Base-by-base conservation (phyloP, 148 eudicot species). In the Rhododendron williamsianum region DNA sequence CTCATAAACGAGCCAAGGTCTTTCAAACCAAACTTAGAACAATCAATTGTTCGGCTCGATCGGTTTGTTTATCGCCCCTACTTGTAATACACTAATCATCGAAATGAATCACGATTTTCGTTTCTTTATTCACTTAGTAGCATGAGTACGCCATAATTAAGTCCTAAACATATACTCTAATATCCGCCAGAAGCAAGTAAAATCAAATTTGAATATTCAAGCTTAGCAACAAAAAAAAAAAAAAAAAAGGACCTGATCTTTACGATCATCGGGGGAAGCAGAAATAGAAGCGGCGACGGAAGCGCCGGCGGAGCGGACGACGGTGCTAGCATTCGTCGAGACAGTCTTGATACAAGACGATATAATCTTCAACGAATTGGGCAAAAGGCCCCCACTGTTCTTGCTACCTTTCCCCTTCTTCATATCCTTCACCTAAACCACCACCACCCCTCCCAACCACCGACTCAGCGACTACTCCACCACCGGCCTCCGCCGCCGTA, bases 271-370 rank as follows among this genome's bases (percentile, higher is more conserved):
- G 72, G 83, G 35, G 76, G 87, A 49, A 78, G 81, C 41, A 21
- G 90, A 84, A 72, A 89, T 87, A 3, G 90, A 82, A 58, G 91
- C 86, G 38, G 91, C 91, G 19, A 87, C 89, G 65, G 89, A 51
- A 35, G 89, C 89, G 33, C 85, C 85, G 74, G 90, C 87, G 83
- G 87, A 86, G 76, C 89, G 87, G 19, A 88, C 85, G 21, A 88
- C 88, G 21, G 91, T 84, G 54, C 81, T 87, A 2, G 91, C 91
- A 52, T 88, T 90, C 9, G 88, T 76, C 8, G 91, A 90, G 0
- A 90, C 91, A 21, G 88, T 84, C 87, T 86, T 86, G 60, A 90
- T 84, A 30, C 90, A 90, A 9, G 91, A 90, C 48, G 88, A 80
- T n/a, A 90, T 86, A 41, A 90, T 90, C 80, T 76, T 88, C 13